Base-by-base conservation (phyloP, 2,329 filamentous ascomycete genomes). In the Gaeumannomyces tritici region DNA sequence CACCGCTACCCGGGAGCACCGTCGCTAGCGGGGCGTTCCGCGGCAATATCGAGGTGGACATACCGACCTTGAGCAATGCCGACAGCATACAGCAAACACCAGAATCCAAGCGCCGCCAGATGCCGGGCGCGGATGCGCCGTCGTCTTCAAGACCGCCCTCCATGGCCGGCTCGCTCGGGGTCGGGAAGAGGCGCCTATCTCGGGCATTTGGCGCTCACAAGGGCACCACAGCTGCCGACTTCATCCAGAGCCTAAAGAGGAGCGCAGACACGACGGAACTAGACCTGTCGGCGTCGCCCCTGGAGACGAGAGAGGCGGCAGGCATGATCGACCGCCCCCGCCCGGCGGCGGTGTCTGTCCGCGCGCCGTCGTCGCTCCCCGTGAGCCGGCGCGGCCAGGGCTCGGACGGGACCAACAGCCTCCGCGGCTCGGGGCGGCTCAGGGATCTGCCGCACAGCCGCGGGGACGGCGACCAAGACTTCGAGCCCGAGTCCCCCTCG, bases 41-140 rank as follows among this genome's bases (percentile, higher is more conserved):
- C 18, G 69, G 68, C 55, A 66, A 62, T 9, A 59, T 73, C n/a
- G 69, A 73, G 31, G 65, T 70, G 61, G 67, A 67, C 51, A 69
- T 73, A 12, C 71, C 71, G 4, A 64, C 67, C 7, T 61, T 69
- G 27, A 56, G 65, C 11, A 59, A 64, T 35, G 31, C 55, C 24
- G 42, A 54, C 42, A 71, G 67, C 35, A 65, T 70, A 24, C 67
- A 67, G 54, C 67, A 62, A n/a, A 69, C 67, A 3, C 66, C 69
- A 4, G 68, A 68, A 42, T 56, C 55, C 11, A 29, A 56, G 24
- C 55, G 24, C 24, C 24, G 55, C 24, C 24, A 26, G 5, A 56
- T 18, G 24, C 8, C n/a, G 11, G 55, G 64, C 65, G 18, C 42
- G 66, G 68, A 18, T 69, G 69, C 63, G 65, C 58, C 27, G 63